These are phyloP conservation scores for Arabidopsis suecica DNA, from an alignment of 345 rosid genomes.

Conservation along the genomic window DNA sequence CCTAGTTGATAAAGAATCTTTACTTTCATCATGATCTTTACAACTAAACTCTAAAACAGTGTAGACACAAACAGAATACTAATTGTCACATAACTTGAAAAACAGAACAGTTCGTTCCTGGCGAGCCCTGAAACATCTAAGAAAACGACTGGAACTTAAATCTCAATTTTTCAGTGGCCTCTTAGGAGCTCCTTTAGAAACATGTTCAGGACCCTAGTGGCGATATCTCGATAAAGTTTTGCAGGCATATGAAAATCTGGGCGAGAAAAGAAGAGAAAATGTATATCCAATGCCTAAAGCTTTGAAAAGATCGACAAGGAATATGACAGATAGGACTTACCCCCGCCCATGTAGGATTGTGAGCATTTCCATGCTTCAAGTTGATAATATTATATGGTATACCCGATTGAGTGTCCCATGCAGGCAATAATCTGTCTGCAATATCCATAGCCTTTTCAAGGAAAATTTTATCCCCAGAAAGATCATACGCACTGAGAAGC, in stretches of 20 bases:
- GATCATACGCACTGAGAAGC: conserved; percentile 96
- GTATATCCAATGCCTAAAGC: conserved; percentile 7
- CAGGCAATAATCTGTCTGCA: conserved; percentile 94
- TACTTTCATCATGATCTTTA: conserved; percentile 15
- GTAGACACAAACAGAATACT: conserved; percentile 2
- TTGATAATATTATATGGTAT: conserved; percentile 88
- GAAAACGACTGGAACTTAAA: conserved; percentile 19
- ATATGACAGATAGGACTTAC: conserved; percentile 54
- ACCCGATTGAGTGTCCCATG: conserved; percentile 84
- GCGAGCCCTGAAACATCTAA: conserved; percentile 1
- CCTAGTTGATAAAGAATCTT: background rate
- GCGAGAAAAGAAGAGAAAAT: background rate
- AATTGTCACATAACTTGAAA: conserved; percentile 11
- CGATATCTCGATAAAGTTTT: background rate
- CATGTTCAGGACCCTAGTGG: conserved; percentile 6
- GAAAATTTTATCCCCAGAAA: conserved; percentile 83
- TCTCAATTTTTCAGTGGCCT: background rate
- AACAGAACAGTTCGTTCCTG: background rate
- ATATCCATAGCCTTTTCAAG: conserved; percentile 93
- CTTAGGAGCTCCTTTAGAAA: background rate
- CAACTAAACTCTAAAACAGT: background rate
- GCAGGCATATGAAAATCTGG: background rate
- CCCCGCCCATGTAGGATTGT: conserved; percentile 88
- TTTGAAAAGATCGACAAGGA: background rate
- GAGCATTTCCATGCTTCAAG: conserved; percentile 81